Conservation (phyloP, 1,139 yeast species). For the Hansenula sp. region DNA sequence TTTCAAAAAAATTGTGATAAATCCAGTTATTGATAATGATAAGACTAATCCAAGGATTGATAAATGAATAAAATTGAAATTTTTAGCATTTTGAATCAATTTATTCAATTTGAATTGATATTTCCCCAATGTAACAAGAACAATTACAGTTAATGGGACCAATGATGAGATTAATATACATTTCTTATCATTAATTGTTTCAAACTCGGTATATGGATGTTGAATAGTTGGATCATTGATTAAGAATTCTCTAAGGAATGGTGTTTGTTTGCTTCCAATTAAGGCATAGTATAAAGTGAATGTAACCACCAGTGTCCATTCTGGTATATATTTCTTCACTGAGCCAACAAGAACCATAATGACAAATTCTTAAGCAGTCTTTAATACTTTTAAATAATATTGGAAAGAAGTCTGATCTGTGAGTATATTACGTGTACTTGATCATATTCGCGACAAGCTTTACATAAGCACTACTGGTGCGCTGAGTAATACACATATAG, state of each 20-base stretch:
- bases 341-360: neutral
- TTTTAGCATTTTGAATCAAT: neutral
- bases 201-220: conserved; percentile 6
- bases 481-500: too few species aligned
- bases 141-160: conserved; percentile 6
- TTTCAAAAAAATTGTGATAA: conserved; percentile 55
- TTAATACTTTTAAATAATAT: neutral
- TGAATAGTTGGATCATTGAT: conserved; percentile 9
- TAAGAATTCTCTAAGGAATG: conserved; percentile 4
- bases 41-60: conserved; percentile 42
- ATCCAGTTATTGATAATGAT: conserved; percentile 37
- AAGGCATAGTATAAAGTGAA: neutral
- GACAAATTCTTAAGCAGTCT: neutral
- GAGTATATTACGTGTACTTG: too few species aligned
- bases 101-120: conserved; percentile 2
- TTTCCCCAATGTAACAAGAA: neutral
- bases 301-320: neutral
- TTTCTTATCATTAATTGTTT: conserved; percentile 6
- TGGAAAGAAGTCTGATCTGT: neutral
- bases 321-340: neutral
- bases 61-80: conserved; percentile 24
- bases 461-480: too few species aligned
- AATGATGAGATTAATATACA: conserved; percentile 5
- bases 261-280: conserved; percentile 1
- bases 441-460: too few species aligned